Evolutionary conservation across 2,329 filamentous ascomycete genomes (phyloP), one percentile per base, ranked within the genome.

Genomic region (Chrysoporthe cubensis): DNA sequence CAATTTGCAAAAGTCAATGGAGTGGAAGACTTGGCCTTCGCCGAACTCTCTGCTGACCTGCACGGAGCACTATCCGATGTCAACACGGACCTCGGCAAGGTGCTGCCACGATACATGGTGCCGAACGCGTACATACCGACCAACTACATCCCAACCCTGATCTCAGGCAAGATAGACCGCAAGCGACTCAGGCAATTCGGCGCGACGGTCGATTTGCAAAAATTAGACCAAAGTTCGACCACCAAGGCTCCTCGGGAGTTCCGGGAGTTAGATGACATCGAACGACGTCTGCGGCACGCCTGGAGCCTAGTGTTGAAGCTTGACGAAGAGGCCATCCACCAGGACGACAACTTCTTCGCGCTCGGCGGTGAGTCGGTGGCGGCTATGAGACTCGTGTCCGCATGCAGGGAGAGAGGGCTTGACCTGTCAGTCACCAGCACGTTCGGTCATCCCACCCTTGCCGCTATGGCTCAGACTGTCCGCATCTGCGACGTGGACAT

Each of bases 311-410:
- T 75, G 74, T 64, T 68, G 54, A 66, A 62, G 16, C 64, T 77
- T 11, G 75, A 78, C 0, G 59, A 67, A 1, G 72, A 76, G 2
- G 69, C 67, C 9, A 83, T 85, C 66, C 73, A 74, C 52, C 73
- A 72, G 0, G 74, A 74, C 14, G 78, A 80, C 67, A 80, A 76
- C 64, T 84, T 84, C 74, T 81, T 83, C 61, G 75, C 77, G 18
- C 73, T 83, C 1, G 82, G 82, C 16, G 82, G 82, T 21, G 81
- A 84, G 64, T 83, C 81, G 0, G 76, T 84, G 5, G 71, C 76
- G 3, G 82, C 82, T 0, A 83, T 84, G 80, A 76, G 76, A 50
- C 75, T 84, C 1, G 80, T 80, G 0, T 78, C 79, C 5, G 76
- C 75, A 16, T 77, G 77, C 32, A 77, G 79, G 8, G 64, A 72